Evolutionary conservation across 352 stramenopile genomes (phyloP), one percentile per base, ranked within the genome.

Genomic region (Phytophthora boehmeriae): DNA sequence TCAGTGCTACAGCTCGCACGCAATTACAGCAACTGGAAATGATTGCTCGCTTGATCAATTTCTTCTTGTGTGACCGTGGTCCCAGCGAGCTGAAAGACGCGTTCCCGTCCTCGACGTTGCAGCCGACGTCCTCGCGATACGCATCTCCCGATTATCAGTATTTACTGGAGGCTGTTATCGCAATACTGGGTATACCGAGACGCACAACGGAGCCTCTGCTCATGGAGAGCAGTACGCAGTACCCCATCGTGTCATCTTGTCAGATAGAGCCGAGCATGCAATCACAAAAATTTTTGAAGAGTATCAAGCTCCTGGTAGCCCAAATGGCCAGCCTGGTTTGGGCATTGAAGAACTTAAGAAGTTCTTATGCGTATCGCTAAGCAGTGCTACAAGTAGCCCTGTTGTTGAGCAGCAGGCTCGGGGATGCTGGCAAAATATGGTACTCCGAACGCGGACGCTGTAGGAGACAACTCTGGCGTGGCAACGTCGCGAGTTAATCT

Each of bases 141-240:
- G 73, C 86, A 14, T 93, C 86, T 13, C 80, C 86, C 1, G 90
- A 97, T 50, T 97, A 93, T 51, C 87, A 96, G 61, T 92, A 94
- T 59, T 58, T 97, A 28, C 66, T 97, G 4, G 90, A 97, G 69
- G 86, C 88, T 34, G 87, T 97, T 62, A 89, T 90, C 16, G 78
- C 85, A 20, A 88, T 97, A 38, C 58, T 97, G 9, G 90, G 90
- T 8, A 62, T 96, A 44, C 83, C 78, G 30, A 73, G 80, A 13
- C 79, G 82, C 5, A 76, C 67, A 8, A 77, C 78, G 0, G 86
- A 94, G 59, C 80, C 86, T 8, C 54, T 93, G 25, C 62, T 95
- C 11, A 80, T 71, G 3, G 84, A 93, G 35, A 86, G 54, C 28
- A 92, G 76, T 46, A 71, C 76, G 0, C 82, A 90, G 48, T 92